Conservation (phyloP, 306 rosid species). For the Ormosia emarginata region DNA sequence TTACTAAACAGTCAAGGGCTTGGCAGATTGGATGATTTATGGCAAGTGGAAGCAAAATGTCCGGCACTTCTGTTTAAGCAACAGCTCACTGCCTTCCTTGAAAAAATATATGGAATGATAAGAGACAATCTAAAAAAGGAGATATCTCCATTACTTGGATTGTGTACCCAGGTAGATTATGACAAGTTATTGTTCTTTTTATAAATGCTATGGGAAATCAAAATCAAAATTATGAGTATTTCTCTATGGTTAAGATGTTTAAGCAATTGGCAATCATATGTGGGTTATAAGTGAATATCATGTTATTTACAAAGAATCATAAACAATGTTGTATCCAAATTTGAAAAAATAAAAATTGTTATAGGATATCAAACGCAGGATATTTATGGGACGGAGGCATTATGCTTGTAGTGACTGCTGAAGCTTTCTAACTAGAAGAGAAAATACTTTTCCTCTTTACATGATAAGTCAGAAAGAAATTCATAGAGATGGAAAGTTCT, state of each 20-base stretch:
- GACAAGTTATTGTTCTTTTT: conserved; percentile 23
- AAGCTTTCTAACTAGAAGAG: too few species aligned
- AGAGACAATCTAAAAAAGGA: conserved; percentile 96
- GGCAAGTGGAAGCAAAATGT: conserved; percentile 98
- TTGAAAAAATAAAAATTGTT: too few species aligned
- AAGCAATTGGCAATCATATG: not conserved
- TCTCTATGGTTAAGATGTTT: not conserved
- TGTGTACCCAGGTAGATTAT: conserved; percentile 79
- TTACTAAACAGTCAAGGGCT: conserved; percentile 86
- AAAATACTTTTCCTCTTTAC: too few species aligned
- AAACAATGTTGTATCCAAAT: not conserved
- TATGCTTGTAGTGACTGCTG: too few species aligned
- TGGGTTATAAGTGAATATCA: not conserved
- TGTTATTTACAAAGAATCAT: not conserved
- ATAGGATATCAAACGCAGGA: too few species aligned
- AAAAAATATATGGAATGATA: conserved; percentile 96
- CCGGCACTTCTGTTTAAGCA: conserved; percentile 96
- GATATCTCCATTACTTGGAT: conserved; percentile 93
- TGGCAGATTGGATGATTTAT: conserved; percentile 81
- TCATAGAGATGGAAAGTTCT: too few species aligned
- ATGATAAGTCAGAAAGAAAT: too few species aligned
- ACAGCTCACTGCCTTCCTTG: conserved; percentile 98
- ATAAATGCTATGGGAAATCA: not conserved
- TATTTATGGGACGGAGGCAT: too few species aligned
- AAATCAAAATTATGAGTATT: not conserved